Evolutionary conservation across 176 grass and related monocot genomes (phyloP), one percentile per base, ranked within the genome.

Genomic region (Lolium rigidum): DNA sequence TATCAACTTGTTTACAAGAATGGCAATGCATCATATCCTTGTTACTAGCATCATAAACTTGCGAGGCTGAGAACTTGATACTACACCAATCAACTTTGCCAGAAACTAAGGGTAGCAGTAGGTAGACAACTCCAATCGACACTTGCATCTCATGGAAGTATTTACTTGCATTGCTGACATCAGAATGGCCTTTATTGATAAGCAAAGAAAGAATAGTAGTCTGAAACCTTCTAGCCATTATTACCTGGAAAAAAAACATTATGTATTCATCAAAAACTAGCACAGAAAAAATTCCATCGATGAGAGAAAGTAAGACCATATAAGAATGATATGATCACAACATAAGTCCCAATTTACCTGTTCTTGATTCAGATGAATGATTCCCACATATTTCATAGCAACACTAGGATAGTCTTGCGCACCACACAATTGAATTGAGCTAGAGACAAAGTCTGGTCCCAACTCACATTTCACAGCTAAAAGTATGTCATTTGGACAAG

Each of bases 81-180:
- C 81, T 84, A 41, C 77, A 80, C 95, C 95, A 97, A 89, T 97
- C 92, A 83, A 97, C 62, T 92, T 84, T 97, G 17, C 88, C 92
- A 78, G 80, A 86, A 81, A 89, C 87, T 18, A 84, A 87, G 9
- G 95, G 95, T 43, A 97, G 49, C 66, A 97, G 86, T 83, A 97
- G 80, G 78, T 97, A 97, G 35, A 85, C 90, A 87, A 89, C 86
- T 87, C 89, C 88, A 88, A 57, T 52, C 25, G 80, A 87, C 63
- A 15, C 66, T 86, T 74, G 56, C 75, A 89, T 89, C 69, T 91
- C 81, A 77, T 67, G 70, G 17, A 76, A 78, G 14, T 71, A 47
- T 70, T 87, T 61, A 74, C 31, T 26, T 69, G 72, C 15, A 80
- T 86, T 50, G 5, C 54, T 72, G 35, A 86, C 77, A 8, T 80